These are phyloP conservation scores for Ilex paraguariensis DNA, from an alignment of 305 asterid genomes.

Conservation along the genomic window DNA sequence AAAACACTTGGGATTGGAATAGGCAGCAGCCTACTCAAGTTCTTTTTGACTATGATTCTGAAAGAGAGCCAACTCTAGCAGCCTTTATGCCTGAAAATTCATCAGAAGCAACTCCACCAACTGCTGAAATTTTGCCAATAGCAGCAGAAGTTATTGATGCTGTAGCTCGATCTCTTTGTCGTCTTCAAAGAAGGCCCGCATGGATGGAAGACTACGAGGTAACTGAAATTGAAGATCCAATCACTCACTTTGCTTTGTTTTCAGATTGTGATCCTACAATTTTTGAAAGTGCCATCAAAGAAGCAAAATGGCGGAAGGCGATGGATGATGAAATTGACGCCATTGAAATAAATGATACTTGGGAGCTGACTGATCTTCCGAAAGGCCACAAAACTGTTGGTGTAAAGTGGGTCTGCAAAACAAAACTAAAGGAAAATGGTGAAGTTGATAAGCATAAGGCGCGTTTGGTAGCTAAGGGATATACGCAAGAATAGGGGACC, in stretches of 20 bases:
- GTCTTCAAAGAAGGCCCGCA: not conserved
- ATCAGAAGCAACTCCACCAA: not conserved
- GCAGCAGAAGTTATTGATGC: not conserved
- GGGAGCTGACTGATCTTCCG: not conserved
- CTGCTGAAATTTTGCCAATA: not conserved
- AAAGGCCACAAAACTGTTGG: not conserved
- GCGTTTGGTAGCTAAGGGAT: conserved; percentile 7
- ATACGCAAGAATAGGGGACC: conserved; percentile 2
- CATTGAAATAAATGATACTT: not conserved
- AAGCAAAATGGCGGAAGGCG: conserved; percentile 7
- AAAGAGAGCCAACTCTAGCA: not conserved
- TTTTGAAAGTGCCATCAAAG: not conserved
- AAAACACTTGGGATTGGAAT: not conserved
- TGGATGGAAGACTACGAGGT: not conserved
- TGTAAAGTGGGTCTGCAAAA: conserved; percentile 12
- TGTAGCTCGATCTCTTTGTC: too few relatives aligned
- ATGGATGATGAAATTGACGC: not conserved
- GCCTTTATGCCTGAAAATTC: not conserved
- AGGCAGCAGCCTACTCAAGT: conserved; percentile 1
- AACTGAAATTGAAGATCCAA: not conserved
- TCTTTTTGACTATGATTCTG: not conserved
- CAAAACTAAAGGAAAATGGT: conserved; percentile 4
- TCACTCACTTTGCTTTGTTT: conserved; percentile 3
- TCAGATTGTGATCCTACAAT: not conserved
- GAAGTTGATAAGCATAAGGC: conserved; percentile 4